Percentiles rank a stretch among this genome's conserved stretches.
Conservation (phyloP, 1,284 basidiomycete species). For the Papiliotrema flavescens region DNA sequence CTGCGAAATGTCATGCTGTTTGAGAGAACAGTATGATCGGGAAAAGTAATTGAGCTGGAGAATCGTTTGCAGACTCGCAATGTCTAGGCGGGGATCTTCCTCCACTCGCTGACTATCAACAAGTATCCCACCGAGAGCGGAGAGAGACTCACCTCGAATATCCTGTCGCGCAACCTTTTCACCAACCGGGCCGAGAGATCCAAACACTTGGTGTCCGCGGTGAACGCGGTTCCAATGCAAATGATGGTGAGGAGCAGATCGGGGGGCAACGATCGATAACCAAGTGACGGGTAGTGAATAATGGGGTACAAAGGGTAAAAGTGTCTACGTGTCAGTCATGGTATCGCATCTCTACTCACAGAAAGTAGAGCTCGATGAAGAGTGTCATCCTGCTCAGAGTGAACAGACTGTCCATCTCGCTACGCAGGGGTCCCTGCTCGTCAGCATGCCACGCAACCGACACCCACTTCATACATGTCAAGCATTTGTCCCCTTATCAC, state of each 20-base stretch:
- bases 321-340: slow-evolving; percentile 9
- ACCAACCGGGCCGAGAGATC: slow-evolving; percentile 14
- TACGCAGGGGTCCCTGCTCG: neutral
- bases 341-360: slow-evolving; percentile 10
- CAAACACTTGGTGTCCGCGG: slow-evolving; percentile 16
- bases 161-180: slow-evolving; percentile 18
- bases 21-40: slow-evolving; percentile 23
- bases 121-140: neutral
- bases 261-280: slow-evolving; percentile 18
- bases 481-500: slow-evolving; percentile 1
- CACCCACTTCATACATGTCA: slow-evolving; percentile 6
- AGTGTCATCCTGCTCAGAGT: slow-evolving; percentile 14
- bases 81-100: slow-evolving; percentile 17
- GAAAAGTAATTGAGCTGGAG: slow-evolving; percentile 27
- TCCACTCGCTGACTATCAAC: slow-evolving; percentile 12
- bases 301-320: slow-evolving; percentile 28
- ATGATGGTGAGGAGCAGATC: slow-evolving; percentile 26
- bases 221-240: slow-evolving; percentile 23
- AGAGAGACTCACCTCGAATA: slow-evolving; percentile 17
- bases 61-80: slow-evolving; percentile 19
- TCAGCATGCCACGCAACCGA: neutral
- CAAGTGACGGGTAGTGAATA: slow-evolving; percentile 23
- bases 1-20: slow-evolving; percentile 26
- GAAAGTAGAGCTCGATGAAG: slow-evolving; percentile 28
- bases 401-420: neutral